These are phyloP conservation scores for Penicillium samsonianum DNA, from an alignment of 495 filamentous ascomycete species.

Conservation along the genomic window DNA sequence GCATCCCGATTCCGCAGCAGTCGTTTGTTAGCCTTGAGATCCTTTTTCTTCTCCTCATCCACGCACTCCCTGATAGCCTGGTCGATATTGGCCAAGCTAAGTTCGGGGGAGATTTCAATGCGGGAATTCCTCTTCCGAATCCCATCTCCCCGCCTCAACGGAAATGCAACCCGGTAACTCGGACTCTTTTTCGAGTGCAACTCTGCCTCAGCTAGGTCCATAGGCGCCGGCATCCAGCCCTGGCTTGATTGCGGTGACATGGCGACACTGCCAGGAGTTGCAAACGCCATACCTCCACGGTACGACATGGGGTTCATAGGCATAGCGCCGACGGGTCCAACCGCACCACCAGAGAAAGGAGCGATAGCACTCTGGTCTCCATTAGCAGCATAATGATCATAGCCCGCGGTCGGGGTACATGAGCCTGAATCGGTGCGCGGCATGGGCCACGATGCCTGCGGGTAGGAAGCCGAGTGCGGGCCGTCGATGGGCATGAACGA, in stretches of 20 bases:
- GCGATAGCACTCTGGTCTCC: slow-evolving; percentile 59
- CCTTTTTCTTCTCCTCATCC: slow-evolving; percentile 94
- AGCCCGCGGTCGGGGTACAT: slow-evolving; percentile 61
- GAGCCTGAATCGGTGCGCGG: slow-evolving; percentile 51
- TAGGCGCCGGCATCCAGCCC: slow-evolving; percentile 61
- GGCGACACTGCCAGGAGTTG: slow-evolving; percentile 48
- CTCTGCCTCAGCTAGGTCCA: slow-evolving; percentile 58
- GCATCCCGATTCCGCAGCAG: slow-evolving; percentile 93
- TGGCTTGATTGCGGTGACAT: slow-evolving; percentile 64
- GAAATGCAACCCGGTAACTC: slow-evolving; percentile 74
- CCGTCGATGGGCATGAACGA: slow-evolving; percentile 62
- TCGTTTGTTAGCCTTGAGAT: slow-evolving; percentile 91
- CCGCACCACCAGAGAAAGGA: slow-evolving; percentile 54
- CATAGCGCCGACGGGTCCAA: slow-evolving; percentile 50
- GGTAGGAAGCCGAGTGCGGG: slow-evolving; percentile 41
- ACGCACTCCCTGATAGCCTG: slow-evolving; percentile 82
- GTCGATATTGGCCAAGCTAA: slow-evolving; percentile 94
- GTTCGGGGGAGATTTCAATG: slow-evolving; percentile 94
- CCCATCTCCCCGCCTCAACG: slow-evolving; percentile 78
- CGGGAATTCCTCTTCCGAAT: slow-evolving; percentile 99
- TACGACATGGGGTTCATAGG: slow-evolving; percentile 50
- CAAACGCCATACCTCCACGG: slow-evolving; percentile 41
- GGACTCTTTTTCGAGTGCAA: slow-evolving; percentile 77
- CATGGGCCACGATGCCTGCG: slow-evolving; percentile 50
- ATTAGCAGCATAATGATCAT: slow-evolving; percentile 65